These are phyloP conservation scores for Corinectria fuckeliana DNA, from an alignment of 2,329 filamentous ascomycete genomes.

Conservation along the genomic window DNA sequence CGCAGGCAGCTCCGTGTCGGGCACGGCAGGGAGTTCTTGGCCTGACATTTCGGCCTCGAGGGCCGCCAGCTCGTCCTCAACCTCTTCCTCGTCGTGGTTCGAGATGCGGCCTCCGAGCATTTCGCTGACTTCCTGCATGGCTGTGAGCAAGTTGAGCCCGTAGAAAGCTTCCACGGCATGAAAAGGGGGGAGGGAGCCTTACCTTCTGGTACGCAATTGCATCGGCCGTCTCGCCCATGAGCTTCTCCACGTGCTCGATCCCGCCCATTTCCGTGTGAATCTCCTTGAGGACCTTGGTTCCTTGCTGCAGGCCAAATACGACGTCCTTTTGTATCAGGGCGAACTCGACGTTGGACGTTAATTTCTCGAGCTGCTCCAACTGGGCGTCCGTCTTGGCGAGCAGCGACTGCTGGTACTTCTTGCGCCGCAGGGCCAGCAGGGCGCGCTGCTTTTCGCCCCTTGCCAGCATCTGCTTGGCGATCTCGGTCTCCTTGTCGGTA, in stretches of 20 bases:
- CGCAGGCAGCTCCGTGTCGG: constrained; percentile 5
- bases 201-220: constrained; percentile 91
- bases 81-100: constrained; percentile 95
- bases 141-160: constrained; percentile 16
- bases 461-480: constrained; percentile 82
- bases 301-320: constrained; percentile 89
- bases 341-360: constrained; percentile 92
- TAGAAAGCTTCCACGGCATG: background rate
- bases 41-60: constrained; percentile 62
- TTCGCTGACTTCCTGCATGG: constrained; percentile 81
- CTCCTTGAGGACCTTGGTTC: constrained; percentile 85
- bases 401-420: constrained; percentile 95
- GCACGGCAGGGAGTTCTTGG: constrained; percentile 39
- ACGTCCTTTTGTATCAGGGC: constrained; percentile 97
- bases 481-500: constrained; percentile 84
- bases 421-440: constrained; percentile 85
- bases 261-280: constrained; percentile 97
- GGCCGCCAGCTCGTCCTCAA: constrained; percentile 90
- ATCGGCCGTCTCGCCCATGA: constrained; percentile 92
- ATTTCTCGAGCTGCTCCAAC: constrained; percentile 89
- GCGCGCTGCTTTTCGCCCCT: constrained; percentile 81
- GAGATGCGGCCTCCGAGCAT: constrained; percentile 89
- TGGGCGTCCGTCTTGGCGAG: constrained; percentile 90
- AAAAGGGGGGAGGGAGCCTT: constrained; percentile 32
- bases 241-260: constrained; percentile 89